A percentile compares a stretch with the other conserved stretches of the same genome.
Evolutionary conservation across 2,329 filamentous ascomycete genomes (phyloP).

Genomic region (Trichophyton mentagrophytes): DNA sequence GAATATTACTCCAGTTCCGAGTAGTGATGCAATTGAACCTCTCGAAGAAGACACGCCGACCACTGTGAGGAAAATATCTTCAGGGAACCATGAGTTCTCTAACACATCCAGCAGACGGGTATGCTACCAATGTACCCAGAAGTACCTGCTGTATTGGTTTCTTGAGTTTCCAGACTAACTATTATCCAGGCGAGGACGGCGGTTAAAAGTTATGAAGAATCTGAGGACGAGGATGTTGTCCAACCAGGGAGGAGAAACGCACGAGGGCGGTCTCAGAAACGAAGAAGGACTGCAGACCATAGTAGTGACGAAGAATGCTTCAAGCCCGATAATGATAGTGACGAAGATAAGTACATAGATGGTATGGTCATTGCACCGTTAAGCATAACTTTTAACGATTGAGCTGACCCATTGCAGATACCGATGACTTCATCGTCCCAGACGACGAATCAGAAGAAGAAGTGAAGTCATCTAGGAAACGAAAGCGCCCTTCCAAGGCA

Average conservation of each 20-base stretch:
- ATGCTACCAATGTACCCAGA: constrained; percentile 15
- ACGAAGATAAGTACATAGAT: constrained; percentile 39
- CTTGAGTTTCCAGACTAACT: not conserved
- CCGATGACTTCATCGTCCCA: constrained; percentile 76
- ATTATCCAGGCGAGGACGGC: constrained; percentile 44
- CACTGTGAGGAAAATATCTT: constrained; percentile 31
- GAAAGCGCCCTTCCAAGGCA: constrained; percentile 49
- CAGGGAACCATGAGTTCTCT: constrained; percentile 35
- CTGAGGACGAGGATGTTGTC: constrained; percentile 60
- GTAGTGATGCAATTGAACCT: constrained; percentile 61
- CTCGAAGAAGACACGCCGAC: constrained; percentile 46
- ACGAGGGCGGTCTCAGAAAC: constrained; percentile 40
- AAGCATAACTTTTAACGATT: constrained; percentile 25
- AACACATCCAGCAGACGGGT: constrained; percentile 69
- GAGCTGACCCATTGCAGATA: constrained; percentile 35
- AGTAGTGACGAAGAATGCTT: constrained; percentile 46
- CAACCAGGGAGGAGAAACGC: constrained; percentile 41
- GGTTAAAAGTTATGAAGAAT: constrained; percentile 69
- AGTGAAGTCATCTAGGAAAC: constrained; percentile 51
- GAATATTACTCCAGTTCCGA: constrained; percentile 60
- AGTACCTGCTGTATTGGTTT: not conserved
- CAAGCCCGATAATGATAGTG: constrained; percentile 41
- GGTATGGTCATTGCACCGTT: constrained; percentile 27
- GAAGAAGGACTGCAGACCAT: constrained; percentile 34
- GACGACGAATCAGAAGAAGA: constrained; percentile 73